phyloP scores from a whole-genome alignment of 192 early-diverging fungal genomes.

The Rhizophagus clarus region DNA sequence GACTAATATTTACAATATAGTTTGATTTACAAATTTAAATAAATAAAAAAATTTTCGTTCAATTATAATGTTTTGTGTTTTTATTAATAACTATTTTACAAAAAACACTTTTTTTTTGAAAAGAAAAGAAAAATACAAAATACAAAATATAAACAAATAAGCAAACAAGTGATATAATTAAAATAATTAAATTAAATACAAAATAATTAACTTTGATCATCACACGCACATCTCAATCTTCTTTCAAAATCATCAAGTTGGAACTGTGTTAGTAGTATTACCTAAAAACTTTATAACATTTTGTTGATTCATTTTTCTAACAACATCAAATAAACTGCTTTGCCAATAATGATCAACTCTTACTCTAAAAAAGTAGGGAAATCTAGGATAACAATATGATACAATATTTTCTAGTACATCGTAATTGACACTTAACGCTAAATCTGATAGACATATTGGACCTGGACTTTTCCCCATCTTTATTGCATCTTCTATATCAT shows the following conservation, averaged over 20 bases:
- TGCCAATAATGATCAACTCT: slow-evolving; percentile 45
- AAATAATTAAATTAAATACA: too few species aligned
- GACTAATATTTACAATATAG: too few species aligned
- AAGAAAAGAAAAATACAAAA: too few species aligned
- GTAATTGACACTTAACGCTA: slow-evolving; percentile 36
- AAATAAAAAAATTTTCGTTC: too few species aligned
- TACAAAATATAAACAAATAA: too few species aligned
- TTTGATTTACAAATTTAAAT: too few species aligned
- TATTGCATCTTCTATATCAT: not conserved
- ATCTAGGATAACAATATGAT: slow-evolving; percentile 34
- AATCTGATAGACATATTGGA: slow-evolving; percentile 34
- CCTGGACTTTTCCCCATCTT: not conserved
- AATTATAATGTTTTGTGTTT: too few species aligned
- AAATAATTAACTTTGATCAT: too few species aligned
- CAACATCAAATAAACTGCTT: slow-evolving; percentile 41
- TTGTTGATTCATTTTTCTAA: slow-evolving; percentile 36
- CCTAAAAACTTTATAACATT: slow-evolving; percentile 39
- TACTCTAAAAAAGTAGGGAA: slow-evolving; percentile 45
- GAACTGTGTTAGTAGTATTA: not conserved
- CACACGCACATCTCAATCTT: too few species aligned
- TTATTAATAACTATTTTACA: too few species aligned
- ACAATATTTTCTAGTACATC: slow-evolving; percentile 33
- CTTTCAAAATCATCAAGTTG: not conserved
- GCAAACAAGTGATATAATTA: too few species aligned
- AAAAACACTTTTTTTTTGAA: too few species aligned